These are phyloP conservation scores for Eucalyptus cladocalyx DNA, from an alignment of 345 rosid genomes.

Conservation along the genomic window DNA sequence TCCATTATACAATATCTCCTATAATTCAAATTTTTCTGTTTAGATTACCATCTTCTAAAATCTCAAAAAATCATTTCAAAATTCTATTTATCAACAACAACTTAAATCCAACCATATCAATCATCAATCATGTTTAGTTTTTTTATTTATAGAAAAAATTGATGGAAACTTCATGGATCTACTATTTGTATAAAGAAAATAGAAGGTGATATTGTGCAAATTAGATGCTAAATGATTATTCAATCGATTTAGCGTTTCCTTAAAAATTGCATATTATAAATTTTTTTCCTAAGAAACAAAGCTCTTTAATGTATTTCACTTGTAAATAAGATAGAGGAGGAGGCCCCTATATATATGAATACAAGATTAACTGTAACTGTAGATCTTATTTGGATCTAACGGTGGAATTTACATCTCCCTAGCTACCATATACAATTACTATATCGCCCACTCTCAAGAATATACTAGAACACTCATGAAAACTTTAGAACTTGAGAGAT, in stretches of 20 bases:
- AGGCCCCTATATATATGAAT: not conserved
- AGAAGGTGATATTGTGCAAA: not conserved
- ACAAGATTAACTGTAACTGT: too few species aligned
- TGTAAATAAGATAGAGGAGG: not conserved
- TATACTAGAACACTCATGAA: not conserved
- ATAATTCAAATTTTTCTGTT: not conserved
- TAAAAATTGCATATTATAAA: not conserved
- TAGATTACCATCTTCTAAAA: not conserved
- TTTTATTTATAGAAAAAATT: not conserved
- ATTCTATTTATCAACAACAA: not conserved
- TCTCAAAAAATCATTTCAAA: not conserved
- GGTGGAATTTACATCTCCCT: not conserved
- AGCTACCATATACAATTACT: not conserved
- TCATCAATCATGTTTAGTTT: not conserved
- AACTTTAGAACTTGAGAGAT: not conserved
- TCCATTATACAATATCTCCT: not conserved
- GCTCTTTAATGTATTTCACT: not conserved
- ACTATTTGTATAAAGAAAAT: not conserved
- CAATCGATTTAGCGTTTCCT: not conserved
- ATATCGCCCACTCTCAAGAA: not conserved
- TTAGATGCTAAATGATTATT: not conserved
- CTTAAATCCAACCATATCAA: not conserved
- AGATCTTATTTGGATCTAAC: too few species aligned
- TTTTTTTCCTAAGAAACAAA: too few species aligned
- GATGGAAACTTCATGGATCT: not conserved